phyloP scores from a whole-genome alignment of 139 green algal species.

The Dunaliella primolecta region DNA sequence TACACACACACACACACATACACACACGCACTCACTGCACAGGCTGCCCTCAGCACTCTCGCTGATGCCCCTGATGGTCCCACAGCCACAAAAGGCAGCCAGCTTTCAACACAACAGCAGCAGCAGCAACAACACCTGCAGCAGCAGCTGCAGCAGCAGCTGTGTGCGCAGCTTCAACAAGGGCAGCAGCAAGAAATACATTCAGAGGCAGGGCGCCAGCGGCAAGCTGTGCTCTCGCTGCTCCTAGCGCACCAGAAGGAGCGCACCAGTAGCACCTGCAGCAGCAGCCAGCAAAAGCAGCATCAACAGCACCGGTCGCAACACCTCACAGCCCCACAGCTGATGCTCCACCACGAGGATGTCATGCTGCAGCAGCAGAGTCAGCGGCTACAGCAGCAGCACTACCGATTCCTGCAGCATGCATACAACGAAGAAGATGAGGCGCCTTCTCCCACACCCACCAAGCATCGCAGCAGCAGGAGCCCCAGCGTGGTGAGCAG shows the following conservation, averaged over 20 bases:
- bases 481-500: constrained; percentile 3
- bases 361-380: too few species aligned
- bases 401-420: neutral
- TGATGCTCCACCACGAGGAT: too few species aligned
- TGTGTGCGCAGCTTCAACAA: neutral
- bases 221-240: neutral
- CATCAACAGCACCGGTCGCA: neutral
- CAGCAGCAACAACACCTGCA: neutral
- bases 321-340: too few species aligned
- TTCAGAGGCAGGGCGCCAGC: neutral
- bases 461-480: neutral
- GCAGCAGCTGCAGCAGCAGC: neutral
- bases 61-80: too few species aligned
- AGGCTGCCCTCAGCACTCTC: too few species aligned
- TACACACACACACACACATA: too few species aligned
- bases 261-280: neutral
- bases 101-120: neutral
- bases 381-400: neutral
- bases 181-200: neutral
- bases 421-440: neutral
- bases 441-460: neutral
- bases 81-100: too few species aligned
- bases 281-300: neutral
- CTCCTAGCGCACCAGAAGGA: neutral
- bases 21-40: too few species aligned